Evolutionary conservation across 148 eudicot genomes (phyloP).

Genomic region (Salicornia ramosissima): DNA sequence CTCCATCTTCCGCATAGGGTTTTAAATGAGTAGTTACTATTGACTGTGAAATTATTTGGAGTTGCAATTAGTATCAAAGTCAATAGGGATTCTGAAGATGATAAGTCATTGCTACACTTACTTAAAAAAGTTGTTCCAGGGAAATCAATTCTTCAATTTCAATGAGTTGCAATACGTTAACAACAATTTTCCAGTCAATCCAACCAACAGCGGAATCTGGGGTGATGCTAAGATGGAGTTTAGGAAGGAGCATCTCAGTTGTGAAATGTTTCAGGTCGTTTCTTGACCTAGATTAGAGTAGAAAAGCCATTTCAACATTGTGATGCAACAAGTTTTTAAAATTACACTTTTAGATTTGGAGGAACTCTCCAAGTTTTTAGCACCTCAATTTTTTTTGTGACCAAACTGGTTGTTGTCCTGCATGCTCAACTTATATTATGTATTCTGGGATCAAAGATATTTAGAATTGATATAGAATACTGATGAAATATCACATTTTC

Average conservation of each 20-base stretch:
- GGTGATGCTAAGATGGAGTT: background rate
- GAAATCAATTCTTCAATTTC: background rate
- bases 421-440: no score
- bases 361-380: background rate
- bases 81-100: no score
- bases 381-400: background rate
- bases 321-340: background rate
- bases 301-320: background rate
- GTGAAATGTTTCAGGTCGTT: background rate
- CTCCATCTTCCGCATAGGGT: no score
- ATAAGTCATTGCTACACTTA: background rate
- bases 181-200: background rate
- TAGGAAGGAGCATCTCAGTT: background rate
- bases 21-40: no score
- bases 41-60: no score
- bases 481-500: no score
- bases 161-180: no score
- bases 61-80: no score
- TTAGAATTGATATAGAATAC: no score
- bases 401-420: background rate
- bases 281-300: background rate
- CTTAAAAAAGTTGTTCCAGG: background rate
- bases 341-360: no score
- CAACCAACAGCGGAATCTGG: background rate
- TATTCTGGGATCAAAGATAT: no score